Evolutionary conservation across 2,329 filamentous ascomycete species (phyloP), one percentile per base, ranked within the genome.

Genomic region (Venturia asperata): DNA sequence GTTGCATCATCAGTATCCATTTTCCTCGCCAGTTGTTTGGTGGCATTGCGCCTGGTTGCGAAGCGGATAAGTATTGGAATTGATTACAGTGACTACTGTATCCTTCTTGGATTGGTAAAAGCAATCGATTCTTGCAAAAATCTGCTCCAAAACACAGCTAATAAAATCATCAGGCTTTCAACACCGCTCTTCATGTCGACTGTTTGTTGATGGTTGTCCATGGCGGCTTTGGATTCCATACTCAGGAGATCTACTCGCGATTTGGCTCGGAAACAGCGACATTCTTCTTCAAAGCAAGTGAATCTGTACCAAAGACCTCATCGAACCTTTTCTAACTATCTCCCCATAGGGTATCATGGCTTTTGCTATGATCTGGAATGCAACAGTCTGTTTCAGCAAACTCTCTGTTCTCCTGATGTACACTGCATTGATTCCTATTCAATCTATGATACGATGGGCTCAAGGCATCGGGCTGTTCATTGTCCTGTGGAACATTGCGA

Each of bases 191-290:
- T 2, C 69, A 71, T 21, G 64, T 66, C 3, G 67, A 66, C 9
- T 68, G 68, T 30, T 67, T 71, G 24, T 39, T 68, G 24, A 61
- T 70, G 9, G 68, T 70, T 19, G 68, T 66, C 19, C 64, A 67
- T 65, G 70, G 68, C 27, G 70, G 69, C 3, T 69, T 71, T 63
- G 69, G 70, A 1, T 70, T 71, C 30, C 69, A 71, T 56, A 66
- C 52, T 0, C 6, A 15, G 5, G 68, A 71, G 0, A 67, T 71
- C 9, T 67, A 67, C 17, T 9, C 47, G 34, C 67, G 69, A 9
- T 70, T 70, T 52, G 67, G 67, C n/a, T 61, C 68, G 5, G 67
- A 65, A 5, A 69, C 67, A 1, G 64, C 67, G 13, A 68, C 61
- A 0, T 70, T 69, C 62, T 70, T 71, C 66, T 71, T 68, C 61